A percentile compares a stretch with the other conserved stretches of the same genome.
Evolutionary conservation across 768 basidiomycete genomes (phyloP).

Genomic region (Phallus indusiatus): DNA sequence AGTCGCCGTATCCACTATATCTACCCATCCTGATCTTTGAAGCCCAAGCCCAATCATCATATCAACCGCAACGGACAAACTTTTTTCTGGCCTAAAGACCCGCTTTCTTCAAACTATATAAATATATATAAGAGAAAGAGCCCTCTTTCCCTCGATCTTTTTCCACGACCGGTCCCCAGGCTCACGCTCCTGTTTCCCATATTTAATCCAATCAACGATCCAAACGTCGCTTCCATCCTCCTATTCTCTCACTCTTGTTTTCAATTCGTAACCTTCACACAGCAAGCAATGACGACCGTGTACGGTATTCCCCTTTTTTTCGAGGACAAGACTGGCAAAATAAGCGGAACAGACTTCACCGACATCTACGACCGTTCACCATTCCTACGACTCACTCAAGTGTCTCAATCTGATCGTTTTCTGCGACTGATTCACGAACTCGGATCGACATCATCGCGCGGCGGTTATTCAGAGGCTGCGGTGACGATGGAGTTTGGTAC

Average conservation of each 20-base stretch:
- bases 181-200: no score
- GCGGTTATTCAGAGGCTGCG: slow-evolving; percentile 40
- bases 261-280: not conserved
- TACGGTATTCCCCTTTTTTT: slow-evolving; percentile 42
- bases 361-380: slow-evolving; percentile 64
- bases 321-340: slow-evolving; percentile 57
- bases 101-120: no score
- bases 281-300: slow-evolving; percentile 14
- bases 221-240: not conserved
- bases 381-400: slow-evolving; percentile 49
- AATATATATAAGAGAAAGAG: no score
- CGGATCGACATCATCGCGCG: slow-evolving; percentile 11
- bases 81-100: no score
- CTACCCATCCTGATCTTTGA: no score
- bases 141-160: no score
- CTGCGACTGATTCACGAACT: not conserved
- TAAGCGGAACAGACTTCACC: slow-evolving; percentile 55
- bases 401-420: not conserved
- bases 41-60: no score
- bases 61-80: no score
- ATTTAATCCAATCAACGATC: not conserved
- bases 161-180: no score
- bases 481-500: slow-evolving; percentile 52
- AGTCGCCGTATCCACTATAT: no score
- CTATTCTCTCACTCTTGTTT: not conserved